These are phyloP conservation scores for Acer campestre DNA, from an alignment of 345 rosid genomes.

Conservation along the genomic window DNA sequence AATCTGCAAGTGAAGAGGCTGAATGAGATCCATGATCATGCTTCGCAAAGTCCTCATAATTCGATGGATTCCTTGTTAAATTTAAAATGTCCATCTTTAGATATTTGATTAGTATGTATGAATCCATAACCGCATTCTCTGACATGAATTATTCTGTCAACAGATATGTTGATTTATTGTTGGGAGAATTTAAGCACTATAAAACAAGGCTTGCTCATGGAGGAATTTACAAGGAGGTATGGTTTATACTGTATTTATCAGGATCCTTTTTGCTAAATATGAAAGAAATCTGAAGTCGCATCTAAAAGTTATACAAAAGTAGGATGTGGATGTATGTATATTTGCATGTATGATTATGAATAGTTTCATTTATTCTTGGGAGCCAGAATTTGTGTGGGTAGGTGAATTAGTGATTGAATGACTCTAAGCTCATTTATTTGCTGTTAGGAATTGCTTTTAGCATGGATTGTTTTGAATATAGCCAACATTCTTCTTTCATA, in stretches of 20 bases:
- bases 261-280: background rate
- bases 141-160: conserved; percentile 13
- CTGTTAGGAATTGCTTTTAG: background rate
- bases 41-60: background rate
- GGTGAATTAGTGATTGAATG: background rate
- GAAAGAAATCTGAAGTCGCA: background rate
- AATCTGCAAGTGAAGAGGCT: background rate
- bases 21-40: background rate
- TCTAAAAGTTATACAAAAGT: background rate
- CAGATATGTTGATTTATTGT: conserved; percentile 93
- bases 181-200: conserved; percentile 96
- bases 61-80: background rate
- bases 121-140: background rate
- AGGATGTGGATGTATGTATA: background rate
- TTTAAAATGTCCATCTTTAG: background rate
- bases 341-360: background rate
- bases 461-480: background rate
- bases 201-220: conserved; percentile 93
- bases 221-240: conserved; percentile 89
- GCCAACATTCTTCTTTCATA: background rate
- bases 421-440: conserved; percentile 4
- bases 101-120: conserved; percentile 9
- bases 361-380: conserved; percentile 10
- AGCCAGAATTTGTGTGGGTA: background rate
- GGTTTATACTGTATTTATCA: conserved; percentile 1